Evolutionary conservation across 345 rosid genomes (phyloP).

Genomic region (Crucihimalaya himalaica): DNA sequence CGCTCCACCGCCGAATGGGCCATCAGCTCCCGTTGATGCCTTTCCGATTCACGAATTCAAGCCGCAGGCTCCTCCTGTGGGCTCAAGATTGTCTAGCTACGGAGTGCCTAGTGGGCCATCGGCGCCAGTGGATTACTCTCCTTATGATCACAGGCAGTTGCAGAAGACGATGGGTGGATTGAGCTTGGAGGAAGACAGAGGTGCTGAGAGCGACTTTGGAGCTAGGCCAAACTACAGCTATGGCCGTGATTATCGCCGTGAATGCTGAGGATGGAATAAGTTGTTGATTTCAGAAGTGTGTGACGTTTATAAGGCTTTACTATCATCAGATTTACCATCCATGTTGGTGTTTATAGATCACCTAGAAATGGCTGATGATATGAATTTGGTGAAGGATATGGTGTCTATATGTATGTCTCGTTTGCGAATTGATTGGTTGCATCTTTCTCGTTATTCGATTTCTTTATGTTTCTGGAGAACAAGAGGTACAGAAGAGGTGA

Average conservation of each 20-base stretch:
- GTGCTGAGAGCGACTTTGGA: conserved; percentile 38
- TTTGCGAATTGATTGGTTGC: conserved; percentile 12
- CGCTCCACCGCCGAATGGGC: conserved; percentile 39
- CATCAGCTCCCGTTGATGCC: conserved; percentile 57
- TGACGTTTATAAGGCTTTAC: conserved; percentile 12
- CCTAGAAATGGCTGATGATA: conserved; percentile 18
- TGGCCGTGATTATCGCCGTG: conserved; percentile 44
- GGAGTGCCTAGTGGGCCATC: conserved; percentile 52
- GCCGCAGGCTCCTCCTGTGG: conserved; percentile 39
- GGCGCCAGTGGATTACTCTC: conserved; percentile 60
- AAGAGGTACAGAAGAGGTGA: conserved; percentile 7
- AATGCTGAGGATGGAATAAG: conserved; percentile 38
- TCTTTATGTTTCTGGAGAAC: conserved; percentile 23
- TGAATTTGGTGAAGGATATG: conserved; percentile 28
- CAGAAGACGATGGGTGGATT: conserved; percentile 45
- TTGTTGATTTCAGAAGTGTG: conserved; percentile 20
- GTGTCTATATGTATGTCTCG: conserved; percentile 23
- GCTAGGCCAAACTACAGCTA: conserved; percentile 45
- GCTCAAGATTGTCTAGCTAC: conserved; percentile 40
- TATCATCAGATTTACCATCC: conserved; percentile 13
- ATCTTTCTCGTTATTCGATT: conserved; percentile 25
- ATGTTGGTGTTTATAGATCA: conserved; percentile 25
- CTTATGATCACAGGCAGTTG: conserved; percentile 47
- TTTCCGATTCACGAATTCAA: conserved; percentile 45
- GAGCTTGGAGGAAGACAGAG: conserved; percentile 52